phyloP scores from a whole-genome alignment of 108 stramenopile genomes.

The Aureococcus anophagefferens region DNA sequence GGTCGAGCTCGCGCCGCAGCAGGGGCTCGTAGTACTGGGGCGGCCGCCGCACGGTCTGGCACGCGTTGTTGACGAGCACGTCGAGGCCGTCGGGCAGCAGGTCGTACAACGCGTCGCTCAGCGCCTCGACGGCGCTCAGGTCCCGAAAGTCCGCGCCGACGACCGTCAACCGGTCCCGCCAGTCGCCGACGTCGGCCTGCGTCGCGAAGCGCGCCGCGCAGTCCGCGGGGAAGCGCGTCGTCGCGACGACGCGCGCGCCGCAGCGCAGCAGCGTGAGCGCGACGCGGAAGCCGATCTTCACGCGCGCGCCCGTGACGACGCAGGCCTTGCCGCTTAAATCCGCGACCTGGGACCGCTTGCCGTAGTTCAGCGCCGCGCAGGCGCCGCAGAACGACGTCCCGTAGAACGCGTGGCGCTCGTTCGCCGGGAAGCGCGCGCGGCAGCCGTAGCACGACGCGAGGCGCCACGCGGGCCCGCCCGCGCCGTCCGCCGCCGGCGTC shows the following conservation, averaged over 20 bases:
- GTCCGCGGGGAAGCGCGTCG: slow-evolving; percentile 67
- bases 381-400: slow-evolving; percentile 66
- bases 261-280: slow-evolving; percentile 62
- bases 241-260: slow-evolving; percentile 62
- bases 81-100: slow-evolving; percentile 44
- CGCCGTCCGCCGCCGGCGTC: not conserved
- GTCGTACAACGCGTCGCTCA: slow-evolving; percentile 48
- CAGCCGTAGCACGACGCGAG: slow-evolving; percentile 76
- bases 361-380: slow-evolving; percentile 68
- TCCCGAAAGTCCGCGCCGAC: slow-evolving; percentile 73
- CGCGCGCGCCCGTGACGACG: slow-evolving; percentile 72
- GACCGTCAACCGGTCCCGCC: slow-evolving; percentile 45
- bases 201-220: slow-evolving; percentile 43
- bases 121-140: slow-evolving; percentile 68
- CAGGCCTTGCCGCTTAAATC: slow-evolving; percentile 46
- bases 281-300: slow-evolving; percentile 78
- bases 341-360: slow-evolving; percentile 62
- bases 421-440: slow-evolving; percentile 52
- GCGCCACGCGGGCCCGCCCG: not conserved
- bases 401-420: slow-evolving; percentile 70
- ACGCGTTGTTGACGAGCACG: slow-evolving; percentile 80
- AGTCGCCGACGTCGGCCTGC: slow-evolving; percentile 48
- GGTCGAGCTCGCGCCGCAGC: slow-evolving; percentile 50
- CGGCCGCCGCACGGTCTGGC: slow-evolving; percentile 78
- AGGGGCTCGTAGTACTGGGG: slow-evolving; percentile 63